These are phyloP conservation scores for Pezicula carpinea DNA, from an alignment of 2,329 filamentous ascomycete species.

Conservation along the genomic window DNA sequence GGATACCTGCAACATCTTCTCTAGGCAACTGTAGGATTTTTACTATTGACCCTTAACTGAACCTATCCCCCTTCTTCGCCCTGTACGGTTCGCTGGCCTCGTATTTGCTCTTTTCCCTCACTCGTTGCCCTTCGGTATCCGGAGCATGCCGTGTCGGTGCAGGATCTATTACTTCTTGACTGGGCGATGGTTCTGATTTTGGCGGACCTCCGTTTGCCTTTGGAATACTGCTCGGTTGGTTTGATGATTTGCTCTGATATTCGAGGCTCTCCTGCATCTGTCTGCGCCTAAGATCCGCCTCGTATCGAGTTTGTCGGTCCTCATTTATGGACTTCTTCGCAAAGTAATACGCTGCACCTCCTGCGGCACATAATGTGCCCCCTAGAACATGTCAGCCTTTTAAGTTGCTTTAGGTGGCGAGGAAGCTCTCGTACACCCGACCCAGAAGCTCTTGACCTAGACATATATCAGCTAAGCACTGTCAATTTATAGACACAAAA, in stretches of 20 bases:
- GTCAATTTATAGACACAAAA: not conserved
- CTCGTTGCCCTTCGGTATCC: conserved; percentile 60
- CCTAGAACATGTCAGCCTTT: conserved; percentile 40
- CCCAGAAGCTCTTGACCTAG: conserved; percentile 64
- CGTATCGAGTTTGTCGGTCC: conserved; percentile 70
- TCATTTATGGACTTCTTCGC: conserved; percentile 93
- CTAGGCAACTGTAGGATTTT: not conserved
- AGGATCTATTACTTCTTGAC: conserved; percentile 74
- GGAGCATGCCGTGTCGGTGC: conserved; percentile 80
- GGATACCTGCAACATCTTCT: not conserved
- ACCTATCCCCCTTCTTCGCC: conserved; percentile 81
- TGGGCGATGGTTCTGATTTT: conserved; percentile 60
- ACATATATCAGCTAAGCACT: conserved; percentile 10
- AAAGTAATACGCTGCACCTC: conserved; percentile 90
- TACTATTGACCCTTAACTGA: conserved; percentile 44
- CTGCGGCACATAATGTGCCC: conserved; percentile 83
- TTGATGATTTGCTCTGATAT: conserved; percentile 30
- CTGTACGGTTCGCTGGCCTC: conserved; percentile 73
- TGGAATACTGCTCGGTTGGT: conserved; percentile 22
- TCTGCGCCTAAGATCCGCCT: conserved; percentile 57
- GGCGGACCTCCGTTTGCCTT: conserved; percentile 44
- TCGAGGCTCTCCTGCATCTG: conserved; percentile 52
- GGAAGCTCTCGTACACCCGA: not conserved
- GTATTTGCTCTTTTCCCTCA: conserved; percentile 82
- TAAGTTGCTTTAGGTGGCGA: not conserved